Conservation (phyloP, 768 basidiomycete genomes). For the Macrocybe gigantea region DNA sequence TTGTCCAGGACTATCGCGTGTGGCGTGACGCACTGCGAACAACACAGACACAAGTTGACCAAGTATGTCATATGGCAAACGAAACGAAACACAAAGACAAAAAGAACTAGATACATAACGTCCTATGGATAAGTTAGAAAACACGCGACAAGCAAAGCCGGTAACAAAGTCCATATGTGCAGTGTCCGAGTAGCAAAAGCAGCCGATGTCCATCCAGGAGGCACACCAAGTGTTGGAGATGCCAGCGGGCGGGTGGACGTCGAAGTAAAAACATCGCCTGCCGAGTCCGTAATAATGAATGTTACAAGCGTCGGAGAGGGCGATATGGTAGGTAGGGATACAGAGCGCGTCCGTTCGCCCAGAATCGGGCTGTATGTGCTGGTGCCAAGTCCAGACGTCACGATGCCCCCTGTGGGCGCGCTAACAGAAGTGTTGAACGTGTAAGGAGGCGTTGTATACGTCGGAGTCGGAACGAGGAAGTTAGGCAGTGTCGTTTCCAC, state of each 20-base stretch:
- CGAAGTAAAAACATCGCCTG: slow-evolving; percentile 48
- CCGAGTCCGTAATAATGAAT: slow-evolving; percentile 48
- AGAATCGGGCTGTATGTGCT: slow-evolving; percentile 66
- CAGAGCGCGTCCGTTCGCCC: slow-evolving; percentile 34
- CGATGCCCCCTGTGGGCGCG: slow-evolving; percentile 48
- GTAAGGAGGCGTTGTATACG: slow-evolving; percentile 58
- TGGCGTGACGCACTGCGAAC: too few relatives aligned
- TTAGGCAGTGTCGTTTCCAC: slow-evolving; percentile 69
- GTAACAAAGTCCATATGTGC: too few relatives aligned
- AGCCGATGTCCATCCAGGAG: slow-evolving; percentile 49
- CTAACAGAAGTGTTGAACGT: slow-evolving; percentile 63
- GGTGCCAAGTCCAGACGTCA: slow-evolving; percentile 57
- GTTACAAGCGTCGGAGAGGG: slow-evolving; percentile 49
- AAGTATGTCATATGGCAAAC: too few relatives aligned
- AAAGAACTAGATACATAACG: too few relatives aligned
- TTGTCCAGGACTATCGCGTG: too few relatives aligned
- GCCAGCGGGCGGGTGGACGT: slow-evolving; percentile 35
- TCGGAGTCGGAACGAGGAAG: slow-evolving; percentile 59
- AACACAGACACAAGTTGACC: too few relatives aligned
- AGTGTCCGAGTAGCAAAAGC: not conserved
- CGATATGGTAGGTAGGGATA: slow-evolving; percentile 53
- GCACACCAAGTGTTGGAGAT: slow-evolving; percentile 51
- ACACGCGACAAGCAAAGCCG: too few relatives aligned
- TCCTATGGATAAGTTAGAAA: too few relatives aligned
- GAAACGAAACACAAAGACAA: too few relatives aligned